Evolutionary conservation across 2,329 filamentous ascomycete genomes (phyloP).

Genomic region (Fusarium sp.): DNA sequence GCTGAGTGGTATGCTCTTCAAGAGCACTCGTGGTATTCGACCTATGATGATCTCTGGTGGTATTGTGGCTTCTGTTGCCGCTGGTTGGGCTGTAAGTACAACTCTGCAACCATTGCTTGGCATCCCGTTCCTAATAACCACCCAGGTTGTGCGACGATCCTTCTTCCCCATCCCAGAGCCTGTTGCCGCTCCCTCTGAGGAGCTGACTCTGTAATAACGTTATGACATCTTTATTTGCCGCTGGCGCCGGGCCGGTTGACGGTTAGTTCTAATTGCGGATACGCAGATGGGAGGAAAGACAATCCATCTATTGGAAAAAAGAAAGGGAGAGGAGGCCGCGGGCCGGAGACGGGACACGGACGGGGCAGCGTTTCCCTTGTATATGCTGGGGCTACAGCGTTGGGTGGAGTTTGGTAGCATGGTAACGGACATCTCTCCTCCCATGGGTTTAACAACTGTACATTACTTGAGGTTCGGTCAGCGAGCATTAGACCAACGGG

Average conservation of each 20-base stretch:
- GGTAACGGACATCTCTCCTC: slow-evolving; percentile 67
- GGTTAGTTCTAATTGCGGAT: slow-evolving; percentile 39
- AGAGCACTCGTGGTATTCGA: slow-evolving; percentile 89
- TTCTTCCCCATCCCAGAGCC: slow-evolving; percentile 57
- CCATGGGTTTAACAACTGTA: slow-evolving; percentile 60
- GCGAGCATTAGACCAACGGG: slow-evolving; percentile 61
- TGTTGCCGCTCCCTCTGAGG: slow-evolving; percentile 42
- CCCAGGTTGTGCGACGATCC: slow-evolving; percentile 54
- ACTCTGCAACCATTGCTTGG: not conserved
- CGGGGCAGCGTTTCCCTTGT: slow-evolving; percentile 42
- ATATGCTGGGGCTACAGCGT: slow-evolving; percentile 48
- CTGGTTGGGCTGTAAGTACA: slow-evolving; percentile 86
- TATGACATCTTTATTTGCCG: slow-evolving; percentile 31
- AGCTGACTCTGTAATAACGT: slow-evolving; percentile 48
- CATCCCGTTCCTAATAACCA: slow-evolving; percentile 9
- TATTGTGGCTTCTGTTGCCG: slow-evolving; percentile 87
- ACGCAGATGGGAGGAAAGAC: slow-evolving; percentile 10
- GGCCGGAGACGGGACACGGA: slow-evolving; percentile 31
- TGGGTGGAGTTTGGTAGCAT: slow-evolving; percentile 50
- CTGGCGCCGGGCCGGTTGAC: slow-evolving; percentile 29
- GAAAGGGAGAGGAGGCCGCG: slow-evolving; percentile 10
- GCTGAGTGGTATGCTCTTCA: slow-evolving; percentile 94
- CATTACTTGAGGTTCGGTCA: slow-evolving; percentile 58
- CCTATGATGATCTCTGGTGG: slow-evolving; percentile 96
- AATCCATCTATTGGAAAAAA: slow-evolving; percentile 18